Conservation (phyloP, 78 protist genomes). For the Emiliania huxleyi region DNA sequence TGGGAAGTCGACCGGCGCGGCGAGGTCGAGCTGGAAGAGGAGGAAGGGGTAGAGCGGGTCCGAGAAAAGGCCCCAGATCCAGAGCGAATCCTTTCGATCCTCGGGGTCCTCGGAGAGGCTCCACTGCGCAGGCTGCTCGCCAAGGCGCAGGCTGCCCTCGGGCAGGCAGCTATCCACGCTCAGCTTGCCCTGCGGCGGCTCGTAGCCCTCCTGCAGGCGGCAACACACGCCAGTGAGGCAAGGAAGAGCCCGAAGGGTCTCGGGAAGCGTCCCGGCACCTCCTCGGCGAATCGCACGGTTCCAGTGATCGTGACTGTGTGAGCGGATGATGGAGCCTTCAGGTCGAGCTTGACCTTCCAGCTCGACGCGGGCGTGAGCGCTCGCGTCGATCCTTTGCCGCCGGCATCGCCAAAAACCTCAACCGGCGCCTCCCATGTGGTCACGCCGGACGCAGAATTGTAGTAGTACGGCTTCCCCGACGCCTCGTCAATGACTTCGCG, state of each 20-base stretch:
- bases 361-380: no score
- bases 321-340: neutral
- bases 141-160: neutral
- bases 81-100: neutral
- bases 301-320: neutral
- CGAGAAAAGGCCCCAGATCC: neutral
- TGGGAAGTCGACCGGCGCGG: no score
- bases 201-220: neutral
- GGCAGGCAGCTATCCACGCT: neutral
- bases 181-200: neutral
- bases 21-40: neutral
- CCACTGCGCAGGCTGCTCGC: neutral
- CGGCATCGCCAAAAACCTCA: no score
- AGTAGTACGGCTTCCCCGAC: no score
- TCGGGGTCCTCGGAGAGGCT: neutral
- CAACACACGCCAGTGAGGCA: no score
- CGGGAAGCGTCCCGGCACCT: no score
- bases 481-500: no score
- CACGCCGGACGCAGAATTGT: no score
- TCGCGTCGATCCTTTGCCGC: no score
- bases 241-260: no score
- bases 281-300: neutral
- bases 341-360: neutral
- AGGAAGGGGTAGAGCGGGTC: conserved; percentile 6
- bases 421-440: no score